phyloP scores from a whole-genome alignment of 495 filamentous ascomycete genomes.

The Xylaria nigripes region DNA sequence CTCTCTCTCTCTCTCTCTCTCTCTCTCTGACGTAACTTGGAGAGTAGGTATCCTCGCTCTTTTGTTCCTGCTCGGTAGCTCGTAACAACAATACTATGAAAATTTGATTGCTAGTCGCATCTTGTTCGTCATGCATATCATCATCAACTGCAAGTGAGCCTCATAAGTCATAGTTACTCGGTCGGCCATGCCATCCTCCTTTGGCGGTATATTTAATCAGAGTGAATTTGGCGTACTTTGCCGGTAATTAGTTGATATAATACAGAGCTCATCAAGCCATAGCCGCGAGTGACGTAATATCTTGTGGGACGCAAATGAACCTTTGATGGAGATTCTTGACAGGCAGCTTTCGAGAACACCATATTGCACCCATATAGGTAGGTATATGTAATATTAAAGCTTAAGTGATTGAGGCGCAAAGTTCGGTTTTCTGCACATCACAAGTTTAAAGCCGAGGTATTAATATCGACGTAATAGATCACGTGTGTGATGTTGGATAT shows the following conservation, averaged over 20 bases:
- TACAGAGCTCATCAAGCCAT: background rate
- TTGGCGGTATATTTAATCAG: background rate
- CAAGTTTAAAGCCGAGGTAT: background rate
- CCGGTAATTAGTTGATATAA: too few species aligned
- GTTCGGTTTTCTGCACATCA: background rate
- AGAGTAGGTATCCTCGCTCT: background rate
- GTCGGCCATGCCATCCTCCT: background rate
- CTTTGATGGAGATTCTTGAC: background rate
- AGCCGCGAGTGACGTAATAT: background rate
- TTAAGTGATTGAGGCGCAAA: background rate
- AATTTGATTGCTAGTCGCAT: background rate
- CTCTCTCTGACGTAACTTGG: background rate
- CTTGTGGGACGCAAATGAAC: background rate
- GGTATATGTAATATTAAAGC: background rate
- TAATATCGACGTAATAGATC: background rate
- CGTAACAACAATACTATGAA: background rate
- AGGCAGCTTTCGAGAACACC: background rate
- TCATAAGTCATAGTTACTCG: background rate
- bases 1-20: background rate
- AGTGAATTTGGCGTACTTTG: too few species aligned
- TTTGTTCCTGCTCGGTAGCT: background rate
- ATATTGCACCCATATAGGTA: background rate
- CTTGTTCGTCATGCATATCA: background rate
- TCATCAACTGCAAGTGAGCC: background rate
- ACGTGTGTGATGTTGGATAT: background rate